Percentiles rank a stretch among this genome's conserved stretches.
Evolutionary conservation across 805 yeast species (phyloP).

Genomic region (Cephaloascus fragrans): DNA sequence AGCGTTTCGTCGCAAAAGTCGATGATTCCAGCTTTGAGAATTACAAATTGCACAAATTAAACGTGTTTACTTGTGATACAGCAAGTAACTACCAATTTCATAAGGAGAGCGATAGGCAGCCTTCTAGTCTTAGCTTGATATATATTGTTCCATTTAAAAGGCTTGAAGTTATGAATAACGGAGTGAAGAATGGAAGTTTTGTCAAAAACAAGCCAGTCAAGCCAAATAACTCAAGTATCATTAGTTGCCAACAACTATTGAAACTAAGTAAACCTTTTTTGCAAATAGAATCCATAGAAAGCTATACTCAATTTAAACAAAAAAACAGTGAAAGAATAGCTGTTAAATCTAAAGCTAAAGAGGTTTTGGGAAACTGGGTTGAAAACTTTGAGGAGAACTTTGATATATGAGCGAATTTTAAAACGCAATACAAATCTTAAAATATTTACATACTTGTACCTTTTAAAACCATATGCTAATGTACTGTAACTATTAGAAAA

Average conservation of each 20-base stretch:
- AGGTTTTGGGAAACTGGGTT: background rate
- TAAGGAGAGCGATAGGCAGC: conserved; percentile 11
- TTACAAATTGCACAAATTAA: background rate
- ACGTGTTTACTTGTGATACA: conserved; percentile 3
- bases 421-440: too few species aligned
- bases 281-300: background rate
- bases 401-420: too few species aligned
- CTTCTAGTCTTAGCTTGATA: conserved; percentile 21
- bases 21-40: conserved; percentile 13
- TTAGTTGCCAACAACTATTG: conserved; percentile 20
- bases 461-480: background rate
- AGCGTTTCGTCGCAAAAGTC: conserved; percentile 21
- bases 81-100: conserved; percentile 14
- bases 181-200: conserved; percentile 50
- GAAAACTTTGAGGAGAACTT: background rate
- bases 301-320: background rate
- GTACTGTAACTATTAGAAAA: too few species aligned
- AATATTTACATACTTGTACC: background rate
- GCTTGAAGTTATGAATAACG: conserved; percentile 39
- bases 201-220: conserved; percentile 34
- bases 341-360: background rate
- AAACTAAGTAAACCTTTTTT: conserved; percentile 6
- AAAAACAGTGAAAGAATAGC: background rate
- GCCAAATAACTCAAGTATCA: conserved; percentile 28
- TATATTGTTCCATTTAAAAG: conserved; percentile 10